Percentiles rank a stretch among this genome's conserved stretches.
Evolutionary conservation across 306 rosid genomes (phyloP).

Genomic region (Rosa chinensis): DNA sequence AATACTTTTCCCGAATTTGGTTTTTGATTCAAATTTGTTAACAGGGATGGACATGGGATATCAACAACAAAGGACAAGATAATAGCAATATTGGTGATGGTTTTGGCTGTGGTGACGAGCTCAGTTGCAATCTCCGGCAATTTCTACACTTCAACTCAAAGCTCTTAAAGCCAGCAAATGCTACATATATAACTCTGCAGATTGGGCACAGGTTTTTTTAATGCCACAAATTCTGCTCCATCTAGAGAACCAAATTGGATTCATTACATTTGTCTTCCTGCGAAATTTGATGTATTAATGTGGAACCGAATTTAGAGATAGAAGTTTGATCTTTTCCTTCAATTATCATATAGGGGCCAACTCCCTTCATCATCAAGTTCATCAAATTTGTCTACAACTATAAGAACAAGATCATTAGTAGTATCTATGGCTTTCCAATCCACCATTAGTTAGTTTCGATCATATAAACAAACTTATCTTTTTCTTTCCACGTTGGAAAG

Average conservation of each 20-base stretch:
- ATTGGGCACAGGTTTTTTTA: constrained; percentile 9
- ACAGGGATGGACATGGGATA: constrained; percentile 28
- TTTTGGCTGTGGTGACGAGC: constrained; percentile 28
- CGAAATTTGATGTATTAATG: not conserved
- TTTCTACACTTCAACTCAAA: constrained; percentile 5
- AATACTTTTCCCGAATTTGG: not conserved
- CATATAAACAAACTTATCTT: not conserved
- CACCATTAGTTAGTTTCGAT: not conserved
- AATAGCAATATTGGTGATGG: constrained; percentile 17
- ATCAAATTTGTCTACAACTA: not conserved
- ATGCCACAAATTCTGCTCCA: not conserved
- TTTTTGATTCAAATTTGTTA: not conserved
- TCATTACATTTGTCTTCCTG: not conserved
- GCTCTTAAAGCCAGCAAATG: not conserved
- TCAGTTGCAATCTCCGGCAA: constrained; percentile 28
- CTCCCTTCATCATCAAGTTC: not conserved
- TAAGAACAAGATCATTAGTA: not conserved
- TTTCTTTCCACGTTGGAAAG: not conserved
- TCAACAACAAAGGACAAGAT: constrained; percentile 28
- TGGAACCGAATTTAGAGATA: not conserved
- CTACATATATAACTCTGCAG: not conserved
- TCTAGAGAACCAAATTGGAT: not conserved
- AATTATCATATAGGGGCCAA: not conserved
- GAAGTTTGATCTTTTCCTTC: not conserved
- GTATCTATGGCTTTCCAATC: too few relatives aligned